Percentiles rank a stretch among this genome's conserved stretches.
phyloP scores from a whole-genome alignment of 148 eudicot genomes.

The Amaranthus cruentus region DNA sequence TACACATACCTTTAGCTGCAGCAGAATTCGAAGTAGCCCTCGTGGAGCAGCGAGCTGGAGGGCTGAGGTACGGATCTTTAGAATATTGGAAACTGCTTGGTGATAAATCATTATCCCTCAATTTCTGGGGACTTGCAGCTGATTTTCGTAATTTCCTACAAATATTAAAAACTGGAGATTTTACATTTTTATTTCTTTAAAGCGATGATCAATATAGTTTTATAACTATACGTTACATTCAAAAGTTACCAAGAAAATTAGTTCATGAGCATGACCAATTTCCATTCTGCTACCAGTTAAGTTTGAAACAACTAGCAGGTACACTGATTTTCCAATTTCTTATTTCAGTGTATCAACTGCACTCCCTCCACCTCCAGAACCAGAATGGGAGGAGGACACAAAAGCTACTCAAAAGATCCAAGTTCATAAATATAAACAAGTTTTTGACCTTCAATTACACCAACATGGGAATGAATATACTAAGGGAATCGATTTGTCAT shows the following conservation, averaged over 20 bases:
- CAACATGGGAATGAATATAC: background rate
- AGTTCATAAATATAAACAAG: too few relatives aligned
- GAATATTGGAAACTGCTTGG: conserved; percentile 31
- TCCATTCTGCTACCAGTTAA: too few relatives aligned
- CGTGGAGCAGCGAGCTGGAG: conserved; percentile 27
- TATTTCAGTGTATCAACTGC: too few relatives aligned
- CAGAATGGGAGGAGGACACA: too few relatives aligned
- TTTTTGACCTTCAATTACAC: background rate
- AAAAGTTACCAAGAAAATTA: background rate
- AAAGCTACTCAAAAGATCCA: too few relatives aligned
- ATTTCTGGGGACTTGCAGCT: conserved; percentile 28
- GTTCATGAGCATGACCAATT: too few relatives aligned
- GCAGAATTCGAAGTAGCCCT: conserved; percentile 26
- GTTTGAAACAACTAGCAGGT: too few relatives aligned
- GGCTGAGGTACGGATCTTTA: conserved; percentile 23
- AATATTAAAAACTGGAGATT: background rate
- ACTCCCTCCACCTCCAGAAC: too few relatives aligned
- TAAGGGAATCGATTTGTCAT: background rate
- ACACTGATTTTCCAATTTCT: too few relatives aligned
- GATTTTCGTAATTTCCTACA: conserved; percentile 45
- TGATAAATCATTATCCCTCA: conserved; percentile 31
- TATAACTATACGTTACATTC: background rate
- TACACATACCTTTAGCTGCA: conserved; percentile 36
- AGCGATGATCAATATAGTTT: background rate
- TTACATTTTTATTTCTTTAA: background rate